phyloP scores from a whole-genome alignment of 2,329 filamentous ascomycete genomes.

The Cyanodermella asteris region DNA sequence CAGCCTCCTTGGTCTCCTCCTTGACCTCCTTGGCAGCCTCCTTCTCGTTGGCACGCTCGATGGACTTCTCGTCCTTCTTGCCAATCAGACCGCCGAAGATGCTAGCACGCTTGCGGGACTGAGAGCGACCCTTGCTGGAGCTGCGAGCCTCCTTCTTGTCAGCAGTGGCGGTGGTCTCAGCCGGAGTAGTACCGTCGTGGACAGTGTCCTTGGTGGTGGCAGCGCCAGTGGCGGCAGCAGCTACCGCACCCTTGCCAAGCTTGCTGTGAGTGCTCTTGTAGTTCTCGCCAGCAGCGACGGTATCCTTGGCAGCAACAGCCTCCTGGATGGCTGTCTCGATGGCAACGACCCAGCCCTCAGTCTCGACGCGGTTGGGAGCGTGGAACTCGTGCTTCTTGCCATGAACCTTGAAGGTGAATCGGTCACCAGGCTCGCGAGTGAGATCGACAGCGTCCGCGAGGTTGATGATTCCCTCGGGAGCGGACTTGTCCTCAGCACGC shows the following conservation, averaged over 20 bases:
- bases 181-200: conserved; percentile 11
- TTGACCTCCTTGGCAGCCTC: conserved; percentile 30
- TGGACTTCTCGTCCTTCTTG: conserved; percentile 47
- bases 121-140: conserved; percentile 37
- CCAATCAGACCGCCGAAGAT: conserved; percentile 35
- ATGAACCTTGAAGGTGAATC: conserved; percentile 69
- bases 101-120: conserved; percentile 36
- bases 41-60: conserved; percentile 22
- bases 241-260: conserved; percentile 27
- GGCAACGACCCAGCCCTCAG: conserved; percentile 78
- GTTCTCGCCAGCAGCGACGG: conserved; percentile 53
- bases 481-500: conserved; percentile 59
- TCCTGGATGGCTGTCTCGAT: conserved; percentile 64
- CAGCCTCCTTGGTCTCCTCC: conserved; percentile 34
- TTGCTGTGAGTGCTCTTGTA: conserved; percentile 76
- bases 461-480: conserved; percentile 63
- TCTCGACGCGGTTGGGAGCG: conserved; percentile 50
- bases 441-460: conserved; percentile 52
- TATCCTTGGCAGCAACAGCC: conserved; percentile 59
- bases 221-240: conserved; percentile 7
- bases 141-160: conserved; percentile 26
- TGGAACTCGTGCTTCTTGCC: conserved; percentile 91
- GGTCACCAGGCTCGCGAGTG: conserved; percentile 49
- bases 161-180: conserved; percentile 17
- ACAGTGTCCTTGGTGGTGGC: conserved; percentile 8